Evolutionary conservation across 108 stramenopile species (phyloP), one percentile per base, ranked within the genome.

Genomic region (Skeletonema costatum): DNA sequence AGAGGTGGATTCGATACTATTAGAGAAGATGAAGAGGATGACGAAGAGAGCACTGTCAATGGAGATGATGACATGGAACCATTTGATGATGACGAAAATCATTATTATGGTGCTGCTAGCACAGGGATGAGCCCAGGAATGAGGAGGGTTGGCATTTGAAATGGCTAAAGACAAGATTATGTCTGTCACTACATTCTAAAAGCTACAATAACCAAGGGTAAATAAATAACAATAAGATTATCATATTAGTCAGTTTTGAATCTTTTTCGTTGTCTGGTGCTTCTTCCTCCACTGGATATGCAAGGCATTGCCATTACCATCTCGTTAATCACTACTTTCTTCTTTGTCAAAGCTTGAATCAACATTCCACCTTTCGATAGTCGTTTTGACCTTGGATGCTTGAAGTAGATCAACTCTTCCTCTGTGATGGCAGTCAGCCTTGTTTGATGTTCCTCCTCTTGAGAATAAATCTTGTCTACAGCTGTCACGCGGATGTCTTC

Each of bases 301-400:
- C 44, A 10, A 5, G 70, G 70, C 44, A 81, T 44, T 42, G 82
- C 85, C 32, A 88, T 53, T 21, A 86, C 87, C 74, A 86, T 68
- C 5, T 86, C 87, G 44, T 68, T 38, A 25, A 88, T 63, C 8
- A 64, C 68, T 31, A 86, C 56, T 35, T 78, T 88, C 25, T 75
- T 62, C 30, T 77, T 86, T 41, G 39, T 29, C 16, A 88, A 48
- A 16, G 76, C 76, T 30, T 30, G 42, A 19, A 66, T 33, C 64
- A 62, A 72, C 60, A 51, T 66, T 56, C 80, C 60, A 21, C 66
- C 74, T 44, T 46, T 50, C n/a, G 53, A 58, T 6, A 87, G 29
- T 2, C 87, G 77, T 31, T 70, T 79, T 2, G 87, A 82, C 17
- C 84, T 68, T 10, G 81, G 73, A 29, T 80, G 56, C 32, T 38